A percentile compares a stretch with the other conserved stretches of the same genome.
Evolutionary conservation across 495 filamentous ascomycete genomes (phyloP).

Genomic region (Podospora australis): DNA sequence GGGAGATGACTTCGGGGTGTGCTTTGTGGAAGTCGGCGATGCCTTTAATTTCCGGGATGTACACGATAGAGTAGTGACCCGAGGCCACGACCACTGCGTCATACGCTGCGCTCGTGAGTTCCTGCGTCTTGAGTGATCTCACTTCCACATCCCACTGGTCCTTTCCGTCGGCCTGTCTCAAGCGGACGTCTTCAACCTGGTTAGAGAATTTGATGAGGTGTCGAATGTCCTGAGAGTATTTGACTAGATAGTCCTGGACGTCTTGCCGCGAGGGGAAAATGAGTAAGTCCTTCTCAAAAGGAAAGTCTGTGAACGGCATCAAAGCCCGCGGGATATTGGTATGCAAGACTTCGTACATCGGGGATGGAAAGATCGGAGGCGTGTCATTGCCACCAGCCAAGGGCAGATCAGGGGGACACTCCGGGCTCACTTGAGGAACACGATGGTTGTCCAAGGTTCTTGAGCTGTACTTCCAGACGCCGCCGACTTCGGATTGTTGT

Average conservation of each 20-base stretch:
- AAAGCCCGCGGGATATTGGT: conserved; percentile 80
- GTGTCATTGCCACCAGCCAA: conserved; percentile 1
- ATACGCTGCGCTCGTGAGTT: conserved; percentile 44
- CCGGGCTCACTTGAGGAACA: conserved; percentile 38
- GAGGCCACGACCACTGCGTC: conserved; percentile 82
- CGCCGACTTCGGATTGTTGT: conserved; percentile 66
- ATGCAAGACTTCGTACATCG: conserved; percentile 74
- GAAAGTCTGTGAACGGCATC: conserved; percentile 72
- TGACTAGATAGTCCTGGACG: conserved; percentile 66
- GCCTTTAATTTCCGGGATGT: conserved; percentile 51
- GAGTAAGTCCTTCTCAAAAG: conserved; percentile 53
- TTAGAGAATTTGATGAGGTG: conserved; percentile 39
- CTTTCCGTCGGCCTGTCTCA: conserved; percentile 19
- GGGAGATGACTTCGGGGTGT: conserved; percentile 61
- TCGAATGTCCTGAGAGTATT: conserved; percentile 62
- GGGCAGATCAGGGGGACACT: conserved; percentile 31
- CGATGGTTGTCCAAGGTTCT: conserved; percentile 19
- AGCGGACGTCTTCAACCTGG: conserved; percentile 31
- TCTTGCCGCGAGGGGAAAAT: conserved; percentile 65
- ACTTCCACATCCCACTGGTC: conserved; percentile 49
- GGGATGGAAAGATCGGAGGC: conserved; percentile 53
- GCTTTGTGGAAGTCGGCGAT: conserved; percentile 44
- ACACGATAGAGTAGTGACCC: conserved; percentile 71
- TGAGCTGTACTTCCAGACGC: conserved; percentile 73
- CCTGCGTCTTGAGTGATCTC: conserved; percentile 36